A percentile compares a stretch with the other conserved stretches of the same genome.
Evolutionary conservation across 495 filamentous ascomycete genomes (phyloP).

Genomic region (Trypethelium eluteriae): DNA sequence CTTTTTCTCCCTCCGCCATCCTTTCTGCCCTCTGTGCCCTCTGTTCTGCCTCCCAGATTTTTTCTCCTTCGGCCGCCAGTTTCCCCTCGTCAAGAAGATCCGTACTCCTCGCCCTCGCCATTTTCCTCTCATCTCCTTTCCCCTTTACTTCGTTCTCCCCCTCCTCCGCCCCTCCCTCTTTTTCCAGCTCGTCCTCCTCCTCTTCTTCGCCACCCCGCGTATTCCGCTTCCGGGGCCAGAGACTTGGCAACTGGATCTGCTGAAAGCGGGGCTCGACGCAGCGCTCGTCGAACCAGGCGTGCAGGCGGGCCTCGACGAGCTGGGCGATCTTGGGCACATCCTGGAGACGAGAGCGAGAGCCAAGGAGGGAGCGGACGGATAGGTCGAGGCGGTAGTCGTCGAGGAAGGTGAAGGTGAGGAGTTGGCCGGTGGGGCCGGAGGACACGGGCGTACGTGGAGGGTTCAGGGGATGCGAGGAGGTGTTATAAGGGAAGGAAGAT

Average conservation of each 20-base stretch:
- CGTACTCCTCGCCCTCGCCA: not conserved
- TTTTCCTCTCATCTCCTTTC: not conserved
- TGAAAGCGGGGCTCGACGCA: conserved; percentile 94
- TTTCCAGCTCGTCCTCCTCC: conserved; percentile 30
- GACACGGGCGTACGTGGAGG: conserved; percentile 21
- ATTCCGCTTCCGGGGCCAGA: conserved; percentile 88
- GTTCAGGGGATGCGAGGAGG: conserved; percentile 22
- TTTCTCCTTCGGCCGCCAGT: not conserved
- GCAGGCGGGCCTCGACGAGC: conserved; percentile 80
- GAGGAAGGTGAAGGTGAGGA: conserved; percentile 87
- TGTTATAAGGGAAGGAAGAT: conserved; percentile 22
- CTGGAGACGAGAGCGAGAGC: conserved; percentile 78
- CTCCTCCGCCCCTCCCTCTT: conserved; percentile 15
- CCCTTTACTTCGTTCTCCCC: not conserved
- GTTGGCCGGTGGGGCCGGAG: conserved; percentile 51
- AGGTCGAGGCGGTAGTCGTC: conserved; percentile 94
- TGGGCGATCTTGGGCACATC: conserved; percentile 98
- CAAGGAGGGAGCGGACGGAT: conserved; percentile 82
- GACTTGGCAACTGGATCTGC: conserved; percentile 82
- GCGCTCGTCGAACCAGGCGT: conserved; percentile 95
- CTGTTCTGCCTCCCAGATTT: conserved; percentile 9
- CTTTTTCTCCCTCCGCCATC: not conserved
- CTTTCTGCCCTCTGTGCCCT: not conserved
- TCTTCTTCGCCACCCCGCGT: conserved; percentile 57
- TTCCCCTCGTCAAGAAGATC: not conserved